Base-by-base conservation (phyloP, 768 basidiomycete species). In the Tricholoma bakamatsutake region DNA sequence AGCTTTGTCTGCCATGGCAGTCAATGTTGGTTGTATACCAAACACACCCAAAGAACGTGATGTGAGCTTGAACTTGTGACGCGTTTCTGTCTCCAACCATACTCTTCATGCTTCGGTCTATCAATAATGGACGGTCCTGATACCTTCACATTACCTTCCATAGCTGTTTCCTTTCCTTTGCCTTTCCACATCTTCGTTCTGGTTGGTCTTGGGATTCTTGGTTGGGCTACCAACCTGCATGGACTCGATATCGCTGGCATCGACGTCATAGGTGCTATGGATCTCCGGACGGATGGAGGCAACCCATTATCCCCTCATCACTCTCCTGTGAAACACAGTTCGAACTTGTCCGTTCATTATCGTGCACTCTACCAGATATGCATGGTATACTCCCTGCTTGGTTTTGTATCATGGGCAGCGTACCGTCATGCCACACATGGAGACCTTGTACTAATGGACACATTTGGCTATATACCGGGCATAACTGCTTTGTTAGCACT, bases 221-320 rank as follows among this genome's bases (percentile, higher is more conserved):
- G 87, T 59, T 99, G 96, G 94, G 93, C 93, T 0, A 84, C 87
- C 33, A 99, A 98, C 70, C 72, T 98, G 6, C 95, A 98, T 69
- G 82, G 89, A 49, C 83, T 98, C 46, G 76, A 86, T 59, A 61
- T 77, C 10, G 74, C 87, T 13, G 86, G 88, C 18, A 71, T 98
- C 39, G 93, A 99, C 68, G 83, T 82, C 0, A 74, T 80, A 12
- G 69, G 76, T 59, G 84, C 84, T 4, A 77, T 99, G 66, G 90
- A 90, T 64, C 73, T 93, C 24, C 74, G 76, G 46, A 68, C 71
- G 4, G 75, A 75, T 9, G 63, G 66, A 17, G 54, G 59, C 33
- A 57, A 62, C 50, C 59, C 68, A 35, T 66, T 66, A 21, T 47
- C 65, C 27, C 61, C 70, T 31, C 52, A 61, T 5, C 61, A 69